phyloP scores from a whole-genome alignment of 345 rosid genomes.

The Camelina sativa region DNA sequence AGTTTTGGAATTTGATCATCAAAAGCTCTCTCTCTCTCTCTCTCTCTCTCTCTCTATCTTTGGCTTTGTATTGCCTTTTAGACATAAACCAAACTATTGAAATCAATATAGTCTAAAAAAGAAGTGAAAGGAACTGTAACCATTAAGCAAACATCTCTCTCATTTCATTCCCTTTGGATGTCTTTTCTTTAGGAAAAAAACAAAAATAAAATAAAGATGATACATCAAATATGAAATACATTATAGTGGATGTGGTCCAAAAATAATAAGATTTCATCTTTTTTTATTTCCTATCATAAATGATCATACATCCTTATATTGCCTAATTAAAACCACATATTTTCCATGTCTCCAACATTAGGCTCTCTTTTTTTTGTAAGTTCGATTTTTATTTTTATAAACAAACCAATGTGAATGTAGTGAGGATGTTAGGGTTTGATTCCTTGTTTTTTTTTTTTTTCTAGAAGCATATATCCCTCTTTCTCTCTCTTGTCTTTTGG shows the following conservation, averaged over 20 bases:
- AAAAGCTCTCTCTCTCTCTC: not conserved
- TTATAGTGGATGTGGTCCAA: constrained; percentile 37
- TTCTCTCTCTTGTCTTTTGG: constrained; percentile 1
- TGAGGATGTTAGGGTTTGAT: constrained; percentile 25
- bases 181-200: constrained; percentile 14
- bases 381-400: not conserved
- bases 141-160: constrained; percentile 37
- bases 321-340: constrained; percentile 33
- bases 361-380: constrained; percentile 6
- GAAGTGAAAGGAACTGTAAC: constrained; percentile 15
- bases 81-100: constrained; percentile 31
- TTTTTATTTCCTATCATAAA: constrained; percentile 30
- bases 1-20: constrained; percentile 27
- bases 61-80: constrained; percentile 18
- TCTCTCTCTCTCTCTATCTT: not conserved
- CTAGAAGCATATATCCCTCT: constrained; percentile 38
- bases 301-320: constrained; percentile 23
- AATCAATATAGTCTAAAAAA: not conserved
- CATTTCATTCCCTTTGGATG: constrained; percentile 38
- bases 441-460: constrained; percentile 36
- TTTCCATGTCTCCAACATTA: constrained; percentile 24
- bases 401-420: constrained; percentile 9
- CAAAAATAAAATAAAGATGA: constrained; percentile 2
- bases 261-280: constrained; percentile 31
- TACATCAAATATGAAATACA: constrained; percentile 35